Evolutionary conservation across 495 filamentous ascomycete genomes (phyloP), one percentile per base, ranked within the genome.

Genomic region (Sporormia fimetaria): DNA sequence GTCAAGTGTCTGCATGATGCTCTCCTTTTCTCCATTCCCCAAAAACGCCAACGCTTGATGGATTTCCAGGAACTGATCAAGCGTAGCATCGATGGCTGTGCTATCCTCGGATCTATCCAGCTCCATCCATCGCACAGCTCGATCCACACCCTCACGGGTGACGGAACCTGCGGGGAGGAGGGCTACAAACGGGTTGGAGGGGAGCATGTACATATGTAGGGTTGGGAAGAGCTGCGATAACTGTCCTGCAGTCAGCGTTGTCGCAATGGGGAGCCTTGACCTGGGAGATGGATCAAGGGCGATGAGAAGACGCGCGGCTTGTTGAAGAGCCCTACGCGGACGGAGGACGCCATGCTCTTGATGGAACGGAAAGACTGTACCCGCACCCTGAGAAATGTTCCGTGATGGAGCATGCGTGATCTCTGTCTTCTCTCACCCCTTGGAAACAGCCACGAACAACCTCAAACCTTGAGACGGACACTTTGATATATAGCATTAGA

Each of bases 171-270:
- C 31, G 1, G 41, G 41, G 4, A 44, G 33, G 31, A 37, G 10
- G n/a, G 41, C 31, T 3, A 44, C 16, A 25, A 3, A 6, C 8
- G 41, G 41, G 16, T 29, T 11, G 2, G 21, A 6, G 6, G 41
- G 41, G 3, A 16, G 16, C 22, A 44, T 36, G 32, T 44, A 44
- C 4, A 44, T 37, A 18, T 44, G 41, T 7, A 44, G 16, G 12
- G 41, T 44, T 29, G 41, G 41, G 11, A 44, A 16, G 23, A 44
- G 22, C 11, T 16, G 10, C 7, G 21, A 14, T 2, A 44, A 24
- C 18, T 37, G 22, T 18, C 5, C 6, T 12, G 33, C 32, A 11
- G 40, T 42, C 4, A 42, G 40, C 9, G 29, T 42, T 6, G 40
- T 42, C 11, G 16, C 26, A 6, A 42, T 14, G 2, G 16, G 17